Evolutionary conservation across 2,329 filamentous ascomycete genomes (phyloP), one percentile per base, ranked within the genome.

Genomic region (Aureobasidium sp.): DNA sequence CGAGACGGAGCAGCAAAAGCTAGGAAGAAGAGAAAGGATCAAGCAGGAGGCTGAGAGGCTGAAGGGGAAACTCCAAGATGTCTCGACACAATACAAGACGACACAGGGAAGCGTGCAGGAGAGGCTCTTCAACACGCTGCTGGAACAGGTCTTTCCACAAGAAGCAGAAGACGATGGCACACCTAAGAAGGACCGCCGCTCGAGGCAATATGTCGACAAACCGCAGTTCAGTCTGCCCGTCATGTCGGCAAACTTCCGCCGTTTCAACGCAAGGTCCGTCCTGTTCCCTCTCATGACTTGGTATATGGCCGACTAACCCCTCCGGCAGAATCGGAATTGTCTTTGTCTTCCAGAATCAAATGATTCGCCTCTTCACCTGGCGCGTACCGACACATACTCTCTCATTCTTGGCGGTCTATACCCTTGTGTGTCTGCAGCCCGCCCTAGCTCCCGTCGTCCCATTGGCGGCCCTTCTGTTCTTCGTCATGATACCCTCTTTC

Each of bases 161-260:
- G 86, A 89, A 80, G 85, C 65, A 73, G 79, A 64, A 41, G 73
- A 79, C 59, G 78, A 81, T 66, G 72, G 75, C 62, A 74, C 77
- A 42, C 72, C 73, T 36, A 68, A 70, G 42, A 78, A 78, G 63
- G 81, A 84, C 70, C 76, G 77, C 67, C 76, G 78, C 55, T 81
- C 81, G 44, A 75, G 81, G 59, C 73, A 76, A 65, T 85, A 84
- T 68, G 79, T 73, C 32, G 83, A 87, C 66, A 85, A 90, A 32
- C 94, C 94, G 49, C 85, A 85, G 67, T 97, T 99, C 80, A 94
- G 89, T 70, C 82, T 97, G 25, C 86, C 90, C n/a, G 83, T 89
- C 67, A 97, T 99, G 93, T 93, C 90, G 15, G 88, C 87, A 74
- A 99, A 99, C 77, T 99, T 99, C 74, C 87, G 93, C 16, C 88